Evolutionary conservation across 352 stramenopile species (phyloP).

Genomic region (Albugo candida): DNA sequence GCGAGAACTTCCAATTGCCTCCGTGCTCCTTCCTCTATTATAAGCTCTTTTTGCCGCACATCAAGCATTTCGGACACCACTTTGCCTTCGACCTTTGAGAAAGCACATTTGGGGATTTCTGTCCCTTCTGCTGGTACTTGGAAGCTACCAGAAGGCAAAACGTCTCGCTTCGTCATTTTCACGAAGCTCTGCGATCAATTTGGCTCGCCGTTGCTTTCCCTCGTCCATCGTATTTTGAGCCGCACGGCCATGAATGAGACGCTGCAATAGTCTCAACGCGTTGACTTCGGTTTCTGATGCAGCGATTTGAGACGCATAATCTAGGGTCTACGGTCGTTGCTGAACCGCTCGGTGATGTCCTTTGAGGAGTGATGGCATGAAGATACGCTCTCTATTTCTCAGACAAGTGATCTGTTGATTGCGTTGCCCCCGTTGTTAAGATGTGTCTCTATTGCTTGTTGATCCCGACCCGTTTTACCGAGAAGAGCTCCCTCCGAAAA

Average conservation of each 20-base stretch:
- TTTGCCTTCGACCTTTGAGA: conserved; percentile 62
- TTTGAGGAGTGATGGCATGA: neutral
- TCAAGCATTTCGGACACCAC: conserved; percentile 77
- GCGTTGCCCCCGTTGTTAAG: too few relatives aligned
- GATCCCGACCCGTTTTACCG: conserved; percentile 67
- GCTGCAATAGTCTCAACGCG: conserved; percentile 67
- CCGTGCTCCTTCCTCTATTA: conserved; percentile 66
- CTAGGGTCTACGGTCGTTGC: conserved; percentile 46
- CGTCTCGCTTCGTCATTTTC: conserved; percentile 31
- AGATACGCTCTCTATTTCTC: too few relatives aligned
- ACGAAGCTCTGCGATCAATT: conserved; percentile 80
- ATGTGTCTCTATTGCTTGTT: conserved; percentile 46
- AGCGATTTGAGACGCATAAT: conserved; percentile 22
- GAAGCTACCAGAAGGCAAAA: too few relatives aligned
- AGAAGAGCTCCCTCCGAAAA: conserved; percentile 27
- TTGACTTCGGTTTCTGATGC: conserved; percentile 15
- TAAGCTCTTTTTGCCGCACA: conserved; percentile 79
- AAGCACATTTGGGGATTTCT: conserved; percentile 20
- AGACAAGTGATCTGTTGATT: too few relatives aligned
- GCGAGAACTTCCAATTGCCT: conserved; percentile 75
- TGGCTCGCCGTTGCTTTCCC: too few relatives aligned
- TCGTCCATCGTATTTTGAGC: conserved; percentile 88
- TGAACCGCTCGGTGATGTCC: conserved; percentile 2
- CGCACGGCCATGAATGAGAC: conserved; percentile 71
- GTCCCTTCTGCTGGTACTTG: conserved; percentile 28